These are phyloP conservation scores for Kuraishia ogatae DNA, from an alignment of 805 yeast genomes.

Conservation along the genomic window DNA sequence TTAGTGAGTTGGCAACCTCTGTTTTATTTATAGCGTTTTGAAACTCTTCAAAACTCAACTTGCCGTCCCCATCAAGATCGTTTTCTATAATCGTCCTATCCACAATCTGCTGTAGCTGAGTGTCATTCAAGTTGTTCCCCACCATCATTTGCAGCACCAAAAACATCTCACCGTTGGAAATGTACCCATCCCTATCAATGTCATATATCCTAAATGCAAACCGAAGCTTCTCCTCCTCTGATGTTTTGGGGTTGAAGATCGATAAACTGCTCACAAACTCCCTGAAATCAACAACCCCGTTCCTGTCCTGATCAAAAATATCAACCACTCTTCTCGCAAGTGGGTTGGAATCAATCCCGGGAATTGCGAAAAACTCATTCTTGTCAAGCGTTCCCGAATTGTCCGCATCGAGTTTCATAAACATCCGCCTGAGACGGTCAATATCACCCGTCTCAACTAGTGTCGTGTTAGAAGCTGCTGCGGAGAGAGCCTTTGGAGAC, in stretches of 20 bases:
- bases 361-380: conserved; percentile 83
- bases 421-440: conserved; percentile 82
- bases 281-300: conserved; percentile 91
- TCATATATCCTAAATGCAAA: conserved; percentile 94
- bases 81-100: conserved; percentile 94
- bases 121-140: conserved; percentile 78
- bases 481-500: no score
- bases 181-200: conserved; percentile 89
- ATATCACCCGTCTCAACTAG: conserved; percentile 84
- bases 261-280: conserved; percentile 70
- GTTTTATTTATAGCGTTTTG: conserved; percentile 49
- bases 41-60: conserved; percentile 80
- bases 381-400: conserved; percentile 88
- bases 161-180: conserved; percentile 91
- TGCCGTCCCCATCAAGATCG: conserved; percentile 82
- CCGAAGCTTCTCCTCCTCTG: conserved; percentile 68
- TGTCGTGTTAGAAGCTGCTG: conserved; percentile 3
- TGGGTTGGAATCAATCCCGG: conserved; percentile 88
- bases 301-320: conserved; percentile 86
- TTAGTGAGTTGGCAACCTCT: conserved; percentile 16
- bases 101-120: conserved; percentile 91
- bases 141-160: conserved; percentile 95
- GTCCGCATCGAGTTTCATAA: conserved; percentile 92
- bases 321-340: conserved; percentile 85
- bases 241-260: conserved; percentile 79